Percentiles rank a stretch among this genome's conserved stretches.
Evolutionary conservation across 2,329 filamentous ascomycete genomes (phyloP).

Genomic region (Epichloe hybrida): DNA sequence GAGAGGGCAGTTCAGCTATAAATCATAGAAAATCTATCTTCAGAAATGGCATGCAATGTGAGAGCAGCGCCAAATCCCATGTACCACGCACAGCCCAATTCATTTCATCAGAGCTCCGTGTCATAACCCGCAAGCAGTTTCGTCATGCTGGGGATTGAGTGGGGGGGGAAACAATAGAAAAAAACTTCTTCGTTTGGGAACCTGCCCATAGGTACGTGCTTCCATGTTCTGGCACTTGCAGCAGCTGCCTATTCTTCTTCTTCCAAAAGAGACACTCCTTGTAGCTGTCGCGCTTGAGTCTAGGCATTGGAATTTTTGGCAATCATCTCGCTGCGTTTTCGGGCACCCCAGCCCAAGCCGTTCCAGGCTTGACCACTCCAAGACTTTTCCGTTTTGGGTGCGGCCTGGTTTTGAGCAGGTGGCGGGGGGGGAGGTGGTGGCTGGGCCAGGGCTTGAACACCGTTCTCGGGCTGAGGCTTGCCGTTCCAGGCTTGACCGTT

Average conservation of each 20-base stretch:
- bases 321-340: not conserved
- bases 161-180: not conserved
- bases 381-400: not conserved
- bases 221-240: not conserved
- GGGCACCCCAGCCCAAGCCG: constrained; percentile 1
- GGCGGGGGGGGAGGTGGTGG: not conserved
- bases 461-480: not conserved
- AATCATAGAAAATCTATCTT: not conserved
- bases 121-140: constrained; percentile 1
- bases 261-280: not conserved
- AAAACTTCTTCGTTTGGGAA: not conserved
- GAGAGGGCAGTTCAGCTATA: not conserved
- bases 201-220: not conserved
- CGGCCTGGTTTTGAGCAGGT: not conserved
- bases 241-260: not conserved
- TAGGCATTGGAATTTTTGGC: too few species aligned
- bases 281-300: not conserved
- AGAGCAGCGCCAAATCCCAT: not conserved
- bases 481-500: constrained; percentile 2
- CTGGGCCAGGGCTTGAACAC: not conserved
- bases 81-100: not conserved
- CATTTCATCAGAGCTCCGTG: not conserved
- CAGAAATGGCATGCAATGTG: not conserved
- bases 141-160: not conserved
- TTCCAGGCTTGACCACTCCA: constrained; percentile 5